A percentile compares a stretch with the other conserved stretches of the same genome.
Evolutionary conservation across 371 early-diverging fungal genomes (phyloP).

Genomic region (Lichtheimia hyalospora): DNA sequence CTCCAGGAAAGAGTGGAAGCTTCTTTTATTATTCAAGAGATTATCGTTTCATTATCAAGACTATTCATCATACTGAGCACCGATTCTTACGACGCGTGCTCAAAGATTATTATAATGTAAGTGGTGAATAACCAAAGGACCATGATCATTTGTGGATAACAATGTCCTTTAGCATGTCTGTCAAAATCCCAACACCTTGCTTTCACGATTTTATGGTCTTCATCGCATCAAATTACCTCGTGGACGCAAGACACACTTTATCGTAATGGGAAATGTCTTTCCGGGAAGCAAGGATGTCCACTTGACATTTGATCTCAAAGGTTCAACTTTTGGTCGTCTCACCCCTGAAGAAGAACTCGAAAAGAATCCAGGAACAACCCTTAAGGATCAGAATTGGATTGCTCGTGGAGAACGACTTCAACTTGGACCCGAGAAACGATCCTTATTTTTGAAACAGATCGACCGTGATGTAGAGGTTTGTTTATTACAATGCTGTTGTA

Average conservation of each 20-base stretch:
- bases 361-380: slow-evolving; percentile 78
- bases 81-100: slow-evolving; percentile 87
- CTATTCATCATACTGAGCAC: slow-evolving; percentile 93
- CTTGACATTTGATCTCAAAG: slow-evolving; percentile 94
- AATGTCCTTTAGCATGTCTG: slow-evolving; percentile 66
- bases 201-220: slow-evolving; percentile 92
- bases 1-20: slow-evolving; percentile 93
- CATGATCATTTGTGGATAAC: background rate
- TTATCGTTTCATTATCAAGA: slow-evolving; percentile 97
- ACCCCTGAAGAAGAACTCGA: slow-evolving; percentile 75
- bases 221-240: slow-evolving; percentile 95
- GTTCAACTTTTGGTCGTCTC: slow-evolving; percentile 87
- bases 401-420: slow-evolving; percentile 62
- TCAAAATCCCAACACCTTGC: slow-evolving; percentile 89
- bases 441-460: slow-evolving; percentile 78
- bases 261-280: slow-evolving; percentile 98
- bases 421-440: slow-evolving; percentile 83
- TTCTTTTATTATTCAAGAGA: slow-evolving; percentile 98
- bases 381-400: slow-evolving; percentile 97
- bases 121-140: background rate
- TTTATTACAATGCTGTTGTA: background rate
- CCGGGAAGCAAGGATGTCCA: slow-evolving; percentile 97
- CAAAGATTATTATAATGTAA: slow-evolving; percentile 77
- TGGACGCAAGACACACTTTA: slow-evolving; percentile 93
- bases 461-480: slow-evolving; percentile 73